Conservation (phyloP, 768 basidiomycete species). For the Cubamyces lactineus region DNA sequence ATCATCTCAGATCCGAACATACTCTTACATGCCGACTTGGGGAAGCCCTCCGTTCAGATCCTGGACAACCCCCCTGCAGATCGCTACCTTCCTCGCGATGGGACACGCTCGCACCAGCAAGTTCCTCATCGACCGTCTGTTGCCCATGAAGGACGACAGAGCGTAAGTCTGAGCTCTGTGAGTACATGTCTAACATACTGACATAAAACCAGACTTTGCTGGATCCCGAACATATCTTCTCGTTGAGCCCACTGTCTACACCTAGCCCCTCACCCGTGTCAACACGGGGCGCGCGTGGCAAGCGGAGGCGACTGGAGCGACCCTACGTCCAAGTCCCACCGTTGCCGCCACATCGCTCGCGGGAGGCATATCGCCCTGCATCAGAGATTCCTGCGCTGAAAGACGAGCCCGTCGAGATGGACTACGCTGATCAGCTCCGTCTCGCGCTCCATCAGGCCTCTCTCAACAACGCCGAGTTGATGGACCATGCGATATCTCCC, state of each 20-base stretch:
- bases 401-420: neutral
- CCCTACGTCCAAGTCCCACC: constrained; percentile 7
- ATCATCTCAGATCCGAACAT: neutral
- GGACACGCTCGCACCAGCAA: no score
- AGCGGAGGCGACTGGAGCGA: neutral
- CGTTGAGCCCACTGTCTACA: neutral
- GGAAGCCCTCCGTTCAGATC: constrained; percentile 4
- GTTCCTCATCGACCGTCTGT: no score
- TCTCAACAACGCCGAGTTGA: neutral
- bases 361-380: neutral
- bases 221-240: neutral
- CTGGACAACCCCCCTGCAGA: neutral
- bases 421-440: constrained; percentile 8
- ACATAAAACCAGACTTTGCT: neutral
- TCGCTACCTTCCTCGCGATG: no score
- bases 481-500: neutral
- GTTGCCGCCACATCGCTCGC: neutral
- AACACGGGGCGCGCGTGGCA: neutral
- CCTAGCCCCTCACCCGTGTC: neutral
- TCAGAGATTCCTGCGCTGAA: neutral
- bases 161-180: no score
- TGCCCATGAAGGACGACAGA: neutral
- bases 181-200: neutral
- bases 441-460: constrained; percentile 1
- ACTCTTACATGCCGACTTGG: neutral